A percentile compares a stretch with the other conserved stretches of the same genome.
Evolutionary conservation across 2,329 filamentous ascomycete genomes (phyloP).

Genomic region (Trichophyton equinum): DNA sequence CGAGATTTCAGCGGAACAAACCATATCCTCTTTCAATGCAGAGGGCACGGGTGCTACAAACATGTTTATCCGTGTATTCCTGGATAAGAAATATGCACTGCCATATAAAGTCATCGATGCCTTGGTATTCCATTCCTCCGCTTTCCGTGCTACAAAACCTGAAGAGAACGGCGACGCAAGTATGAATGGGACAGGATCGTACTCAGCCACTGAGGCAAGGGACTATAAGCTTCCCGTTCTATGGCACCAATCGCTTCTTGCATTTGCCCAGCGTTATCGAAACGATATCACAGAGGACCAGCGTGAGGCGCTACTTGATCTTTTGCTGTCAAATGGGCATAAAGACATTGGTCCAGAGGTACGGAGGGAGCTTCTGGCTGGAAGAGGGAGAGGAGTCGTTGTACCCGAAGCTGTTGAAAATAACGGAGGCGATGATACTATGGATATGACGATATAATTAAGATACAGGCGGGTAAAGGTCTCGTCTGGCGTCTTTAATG

Average conservation of each 20-base stretch:
- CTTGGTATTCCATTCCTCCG: constrained; percentile 88
- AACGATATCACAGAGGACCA: constrained; percentile 96
- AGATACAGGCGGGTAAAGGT: neutral
- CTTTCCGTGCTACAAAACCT: constrained; percentile 64
- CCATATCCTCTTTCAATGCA: constrained; percentile 52
- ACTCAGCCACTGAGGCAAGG: constrained; percentile 38
- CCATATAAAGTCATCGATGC: constrained; percentile 91
- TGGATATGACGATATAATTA: constrained; percentile 49
- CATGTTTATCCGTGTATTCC: constrained; percentile 80
- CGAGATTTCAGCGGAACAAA: constrained; percentile 86
- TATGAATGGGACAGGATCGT: constrained; percentile 26
- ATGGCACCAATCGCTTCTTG: constrained; percentile 87
- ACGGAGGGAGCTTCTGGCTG: constrained; percentile 73
- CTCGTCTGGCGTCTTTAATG: neutral
- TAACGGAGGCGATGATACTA: constrained; percentile 69
- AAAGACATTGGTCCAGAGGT: constrained; percentile 83
- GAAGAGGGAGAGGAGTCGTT: constrained; percentile 68
- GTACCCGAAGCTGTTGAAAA: constrained; percentile 35
- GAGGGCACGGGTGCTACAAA: constrained; percentile 88
- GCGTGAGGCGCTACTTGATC: constrained; percentile 75
- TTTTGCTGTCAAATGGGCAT: constrained; percentile 75
- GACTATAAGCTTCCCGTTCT: constrained; percentile 67
- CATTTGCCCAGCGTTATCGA: constrained; percentile 86
- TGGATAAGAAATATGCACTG: constrained; percentile 95
- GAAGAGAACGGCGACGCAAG: constrained; percentile 44